These are phyloP conservation scores for Paraconiothyrium brasiliense DNA, from an alignment of 2,329 filamentous ascomycete genomes.

Conservation along the genomic window DNA sequence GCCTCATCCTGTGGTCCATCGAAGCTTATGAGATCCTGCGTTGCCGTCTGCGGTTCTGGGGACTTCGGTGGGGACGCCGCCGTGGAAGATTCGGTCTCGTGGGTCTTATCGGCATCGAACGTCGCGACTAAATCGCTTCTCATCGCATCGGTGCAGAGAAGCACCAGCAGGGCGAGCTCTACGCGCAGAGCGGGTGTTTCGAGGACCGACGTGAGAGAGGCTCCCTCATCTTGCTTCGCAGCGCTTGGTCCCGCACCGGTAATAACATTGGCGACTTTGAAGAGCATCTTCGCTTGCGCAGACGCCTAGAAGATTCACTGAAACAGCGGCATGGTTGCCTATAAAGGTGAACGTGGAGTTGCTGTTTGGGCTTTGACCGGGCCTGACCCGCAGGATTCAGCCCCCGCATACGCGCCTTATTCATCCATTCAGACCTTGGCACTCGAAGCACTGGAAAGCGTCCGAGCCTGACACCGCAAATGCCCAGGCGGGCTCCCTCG, in stretches of 20 bases:
- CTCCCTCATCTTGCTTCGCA: slow-evolving; percentile 35
- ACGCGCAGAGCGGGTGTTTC: slow-evolving; percentile 53
- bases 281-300: slow-evolving; percentile 26
- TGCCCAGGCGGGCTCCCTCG: not conserved
- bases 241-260: slow-evolving; percentile 29
- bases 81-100: slow-evolving; percentile 23
- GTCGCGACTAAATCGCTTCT: slow-evolving; percentile 41
- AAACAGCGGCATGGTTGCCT: slow-evolving; percentile 6
- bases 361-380: slow-evolving; percentile 1
- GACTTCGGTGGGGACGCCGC: slow-evolving; percentile 14
- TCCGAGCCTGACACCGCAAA: not conserved
- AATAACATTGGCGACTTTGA: slow-evolving; percentile 34
- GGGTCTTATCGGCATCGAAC: slow-evolving; percentile 36
- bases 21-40: slow-evolving; percentile 43
- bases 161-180: slow-evolving; percentile 58
- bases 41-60: slow-evolving; percentile 20
- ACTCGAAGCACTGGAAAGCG: not conserved
- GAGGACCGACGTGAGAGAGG: slow-evolving; percentile 50
- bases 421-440: not conserved
- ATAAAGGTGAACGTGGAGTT: not conserved
- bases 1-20: slow-evolving; percentile 40
- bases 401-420: not conserved
- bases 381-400: slow-evolving; percentile 2
- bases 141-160: slow-evolving; percentile 57
- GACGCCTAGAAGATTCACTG: not conserved